Evolutionary conservation across 2,329 filamentous ascomycete species (phyloP), one percentile per base, ranked within the genome.

Genomic region (Aureobasidium sp.): DNA sequence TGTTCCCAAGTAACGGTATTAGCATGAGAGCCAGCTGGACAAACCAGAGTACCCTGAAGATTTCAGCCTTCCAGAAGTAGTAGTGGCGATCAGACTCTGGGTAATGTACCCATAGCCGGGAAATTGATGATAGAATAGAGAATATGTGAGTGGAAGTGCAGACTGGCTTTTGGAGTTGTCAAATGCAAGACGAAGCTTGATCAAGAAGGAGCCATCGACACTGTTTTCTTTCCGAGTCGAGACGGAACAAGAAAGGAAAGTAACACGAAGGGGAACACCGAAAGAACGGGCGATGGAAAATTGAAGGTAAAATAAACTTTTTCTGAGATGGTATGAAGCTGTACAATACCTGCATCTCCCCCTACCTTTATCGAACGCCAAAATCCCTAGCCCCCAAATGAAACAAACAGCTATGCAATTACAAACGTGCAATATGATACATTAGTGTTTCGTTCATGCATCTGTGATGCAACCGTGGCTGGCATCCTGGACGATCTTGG

Each of bases 391-490:
- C 8, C 29, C 27, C 47, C 27, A n/a, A 39, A 39, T 20, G 22
- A 37, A 45, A 5, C 25, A 42, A 55, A 42, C 49, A 56, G 39
- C 42, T 56, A 62, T 52, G 51, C 60, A 52, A 53, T 42, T 56
- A 55, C 34, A 59, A 31, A 41, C 6, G 41, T 58, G 55, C 22
- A 14, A 22, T 31, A 49, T 59, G 22, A 37, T 48, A 49, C 34
- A 49, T 49, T 17, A 41, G 25, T 22, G 8, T 36, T 25, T 31
- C 27, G 29, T 45, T 61, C 39, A 63, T 22, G 41, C 75, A 72
- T 85, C 83, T 1, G 83, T 85, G 55, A 85, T 81, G 68, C 82
- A 84, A 5, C 83, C 83, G 65, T 81, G 78, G 68, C 81, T 84
- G 44, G 83, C 83, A 71, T 85, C 80, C 69, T 78, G 75, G 55